Percentiles rank a stretch among this genome's conserved stretches.
phyloP scores from a whole-genome alignment of 805 yeast species.

The Teunomyces barrocoloradensis region DNA sequence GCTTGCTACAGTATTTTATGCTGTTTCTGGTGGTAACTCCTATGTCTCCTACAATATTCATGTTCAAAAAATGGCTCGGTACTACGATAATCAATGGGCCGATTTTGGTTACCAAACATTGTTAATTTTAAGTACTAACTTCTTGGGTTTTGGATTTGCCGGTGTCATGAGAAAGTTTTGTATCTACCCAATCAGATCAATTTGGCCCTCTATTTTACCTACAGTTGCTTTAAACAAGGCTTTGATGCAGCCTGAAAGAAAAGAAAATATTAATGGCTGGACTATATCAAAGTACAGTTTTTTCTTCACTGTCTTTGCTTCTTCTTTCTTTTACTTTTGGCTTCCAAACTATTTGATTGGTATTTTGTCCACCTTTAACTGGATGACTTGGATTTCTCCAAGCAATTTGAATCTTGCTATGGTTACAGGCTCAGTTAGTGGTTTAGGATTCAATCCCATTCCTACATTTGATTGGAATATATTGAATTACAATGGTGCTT shows the following conservation, averaged over 20 bases:
- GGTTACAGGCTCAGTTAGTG: conserved; percentile 45
- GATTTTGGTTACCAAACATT: conserved; percentile 15
- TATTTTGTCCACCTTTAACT: conserved; percentile 45
- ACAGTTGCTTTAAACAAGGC: conserved; percentile 28
- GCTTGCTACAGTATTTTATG: conserved; percentile 50
- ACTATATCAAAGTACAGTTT: conserved; percentile 23
- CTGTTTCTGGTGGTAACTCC: conserved; percentile 29
- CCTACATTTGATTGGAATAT: conserved; percentile 30
- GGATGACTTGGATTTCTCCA: conserved; percentile 64
- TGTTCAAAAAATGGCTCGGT: conserved; percentile 21
- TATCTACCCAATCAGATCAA: conserved; percentile 48
- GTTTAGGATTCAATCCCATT: conserved; percentile 33
- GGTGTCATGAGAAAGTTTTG: conserved; percentile 25
- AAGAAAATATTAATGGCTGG: conserved; percentile 32
- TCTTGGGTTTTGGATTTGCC: conserved; percentile 18
- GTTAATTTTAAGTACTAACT: conserved; percentile 13
- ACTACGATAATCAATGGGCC: conserved; percentile 25
- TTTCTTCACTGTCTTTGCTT: conserved; percentile 12
- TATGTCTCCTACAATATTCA: conserved; percentile 21
- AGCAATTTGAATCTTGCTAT: conserved; percentile 45
- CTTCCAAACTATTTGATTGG: conserved; percentile 42
- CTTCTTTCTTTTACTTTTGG: conserved; percentile 36
- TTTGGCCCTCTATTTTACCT: conserved; percentile 49
- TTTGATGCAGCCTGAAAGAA: conserved; percentile 22
- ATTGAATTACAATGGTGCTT: conserved; percentile 13